Evolutionary conservation across 2,329 filamentous ascomycete genomes (phyloP).

Genomic region (Fusarium musae): DNA sequence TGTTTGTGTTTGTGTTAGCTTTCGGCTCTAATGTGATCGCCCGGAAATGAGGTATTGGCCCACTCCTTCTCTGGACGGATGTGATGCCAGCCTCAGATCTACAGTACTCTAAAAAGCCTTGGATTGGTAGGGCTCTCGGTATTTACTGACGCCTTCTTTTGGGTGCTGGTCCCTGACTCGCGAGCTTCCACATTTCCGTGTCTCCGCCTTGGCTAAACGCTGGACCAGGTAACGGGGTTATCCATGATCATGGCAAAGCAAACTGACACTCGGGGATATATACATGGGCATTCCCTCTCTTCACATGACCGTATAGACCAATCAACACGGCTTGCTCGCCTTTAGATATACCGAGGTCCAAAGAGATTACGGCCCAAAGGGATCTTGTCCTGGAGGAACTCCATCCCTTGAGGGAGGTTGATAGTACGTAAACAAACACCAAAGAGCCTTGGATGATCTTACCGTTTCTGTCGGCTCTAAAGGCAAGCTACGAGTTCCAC

Average conservation of each 20-base stretch:
- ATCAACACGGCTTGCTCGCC: not conserved
- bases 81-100: slow-evolving; percentile 14
- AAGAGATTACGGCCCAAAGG: slow-evolving; percentile 1
- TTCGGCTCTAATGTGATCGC: not conserved
- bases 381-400: slow-evolving; percentile 10
- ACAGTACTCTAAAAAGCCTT: not conserved
- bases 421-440: slow-evolving; percentile 8
- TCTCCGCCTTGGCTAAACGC: slow-evolving; percentile 6
- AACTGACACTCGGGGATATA: slow-evolving; percentile 4
- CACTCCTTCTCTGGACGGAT: not conserved
- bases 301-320: not conserved
- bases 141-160: not conserved
- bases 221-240: not conserved
- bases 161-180: slow-evolving; percentile 14
- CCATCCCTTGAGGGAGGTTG: slow-evolving; percentile 9
- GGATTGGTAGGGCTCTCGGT: slow-evolving; percentile 12
- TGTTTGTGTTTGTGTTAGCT: not conserved
- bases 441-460: slow-evolving; percentile 16
- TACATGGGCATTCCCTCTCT: not conserved
- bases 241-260: not conserved
- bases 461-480: slow-evolving; percentile 10
- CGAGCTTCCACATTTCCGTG: slow-evolving; percentile 4
- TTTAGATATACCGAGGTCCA: slow-evolving; percentile 9
- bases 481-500: slow-evolving; percentile 20
- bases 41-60: slow-evolving; percentile 11